These are phyloP conservation scores for Pseudotsuga menziesii DNA, from an alignment of 75 land plant genomes.

Conservation along the genomic window DNA sequence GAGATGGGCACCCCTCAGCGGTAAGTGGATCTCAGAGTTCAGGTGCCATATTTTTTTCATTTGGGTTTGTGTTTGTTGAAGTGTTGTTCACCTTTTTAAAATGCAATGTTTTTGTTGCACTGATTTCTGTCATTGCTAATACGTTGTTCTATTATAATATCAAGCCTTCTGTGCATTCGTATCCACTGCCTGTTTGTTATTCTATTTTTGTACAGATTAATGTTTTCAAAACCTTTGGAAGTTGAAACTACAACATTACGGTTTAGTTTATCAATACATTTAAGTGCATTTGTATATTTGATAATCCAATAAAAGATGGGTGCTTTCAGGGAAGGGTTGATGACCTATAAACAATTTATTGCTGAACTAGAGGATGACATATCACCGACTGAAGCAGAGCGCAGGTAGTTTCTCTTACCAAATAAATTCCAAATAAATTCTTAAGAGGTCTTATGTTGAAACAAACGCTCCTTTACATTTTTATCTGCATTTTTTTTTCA, in stretches of 20 bases:
- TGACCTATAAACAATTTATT: conserved; percentile 98
- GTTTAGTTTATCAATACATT: not conserved
- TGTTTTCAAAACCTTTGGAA: too few relatives aligned
- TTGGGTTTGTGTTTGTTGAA: not conserved
- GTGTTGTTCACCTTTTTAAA: not conserved
- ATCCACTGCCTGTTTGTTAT: too few relatives aligned
- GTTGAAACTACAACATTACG: not conserved
- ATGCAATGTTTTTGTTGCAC: not conserved
- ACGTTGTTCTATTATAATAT: too few relatives aligned
- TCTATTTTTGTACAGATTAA: too few relatives aligned
- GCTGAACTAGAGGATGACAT: conserved; percentile 98
- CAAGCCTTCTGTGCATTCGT: too few relatives aligned
- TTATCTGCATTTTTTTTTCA: not conserved
- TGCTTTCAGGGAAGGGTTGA: conserved; percentile 88
- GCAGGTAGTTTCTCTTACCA: conserved; percentile 45
- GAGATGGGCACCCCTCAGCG: conserved; percentile 27
- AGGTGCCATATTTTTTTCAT: conserved; percentile 8
- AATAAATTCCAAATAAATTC: too few relatives aligned
- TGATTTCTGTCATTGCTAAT: not conserved
- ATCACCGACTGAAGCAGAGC: conserved; percentile 95
- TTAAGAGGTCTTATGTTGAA: not conserved
- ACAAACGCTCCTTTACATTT: not conserved
- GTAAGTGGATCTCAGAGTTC: conserved; percentile 4
- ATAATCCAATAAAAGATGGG: conserved; percentile 1
- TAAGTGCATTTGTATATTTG: not conserved